These are phyloP conservation scores for Anthracocystis walkeri DNA, from an alignment of 1,284 basidiomycete species.

Conservation along the genomic window DNA sequence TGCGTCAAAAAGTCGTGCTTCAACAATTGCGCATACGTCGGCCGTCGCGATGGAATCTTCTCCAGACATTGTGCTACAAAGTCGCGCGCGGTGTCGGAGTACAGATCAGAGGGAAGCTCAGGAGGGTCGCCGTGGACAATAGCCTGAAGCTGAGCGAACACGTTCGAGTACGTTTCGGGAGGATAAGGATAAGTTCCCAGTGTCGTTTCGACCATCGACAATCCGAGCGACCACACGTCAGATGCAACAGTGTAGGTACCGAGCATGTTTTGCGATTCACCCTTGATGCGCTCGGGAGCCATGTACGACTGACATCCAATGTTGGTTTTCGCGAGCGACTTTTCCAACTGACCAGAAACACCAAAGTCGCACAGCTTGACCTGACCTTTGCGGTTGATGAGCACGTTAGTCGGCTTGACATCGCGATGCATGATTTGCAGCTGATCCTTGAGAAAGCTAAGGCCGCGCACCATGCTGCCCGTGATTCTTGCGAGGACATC, in stretches of 20 bases:
- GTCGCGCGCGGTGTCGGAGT: slow-evolving; percentile 67
- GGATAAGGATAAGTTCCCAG: slow-evolving; percentile 95
- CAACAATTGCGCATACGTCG: slow-evolving; percentile 86
- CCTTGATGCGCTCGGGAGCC: slow-evolving; percentile 97
- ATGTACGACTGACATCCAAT: slow-evolving; percentile 99
- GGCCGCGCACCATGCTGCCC: slow-evolving; percentile 84
- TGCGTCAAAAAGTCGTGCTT: slow-evolving; percentile 79
- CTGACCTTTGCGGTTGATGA: slow-evolving; percentile 87
- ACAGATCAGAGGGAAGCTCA: slow-evolving; percentile 75
- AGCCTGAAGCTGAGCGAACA: slow-evolving; percentile 93
- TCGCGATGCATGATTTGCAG: slow-evolving; percentile 97
- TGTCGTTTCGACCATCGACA: slow-evolving; percentile 93
- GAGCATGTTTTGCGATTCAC: slow-evolving; percentile 86
- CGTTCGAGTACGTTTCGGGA: slow-evolving; percentile 96
- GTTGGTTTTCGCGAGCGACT: slow-evolving; percentile 95
- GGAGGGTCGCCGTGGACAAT: slow-evolving; percentile 96
- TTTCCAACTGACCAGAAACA: slow-evolving; percentile 95
- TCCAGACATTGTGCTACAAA: slow-evolving; percentile 67
- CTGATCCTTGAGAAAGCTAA: slow-evolving; percentile 95
- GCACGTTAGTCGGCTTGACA: slow-evolving; percentile 96
- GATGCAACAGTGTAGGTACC: slow-evolving; percentile 95
- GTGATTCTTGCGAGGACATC: slow-evolving; percentile 87
- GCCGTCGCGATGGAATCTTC: slow-evolving; percentile 75
- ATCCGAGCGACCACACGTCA: slow-evolving; percentile 97
- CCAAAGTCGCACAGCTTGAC: slow-evolving; percentile 98